A percentile compares a stretch with the other conserved stretches of the same genome.
Evolutionary conservation across 192 early-diverging fungal genomes (phyloP).

Genomic region (Coemansia sp.): DNA sequence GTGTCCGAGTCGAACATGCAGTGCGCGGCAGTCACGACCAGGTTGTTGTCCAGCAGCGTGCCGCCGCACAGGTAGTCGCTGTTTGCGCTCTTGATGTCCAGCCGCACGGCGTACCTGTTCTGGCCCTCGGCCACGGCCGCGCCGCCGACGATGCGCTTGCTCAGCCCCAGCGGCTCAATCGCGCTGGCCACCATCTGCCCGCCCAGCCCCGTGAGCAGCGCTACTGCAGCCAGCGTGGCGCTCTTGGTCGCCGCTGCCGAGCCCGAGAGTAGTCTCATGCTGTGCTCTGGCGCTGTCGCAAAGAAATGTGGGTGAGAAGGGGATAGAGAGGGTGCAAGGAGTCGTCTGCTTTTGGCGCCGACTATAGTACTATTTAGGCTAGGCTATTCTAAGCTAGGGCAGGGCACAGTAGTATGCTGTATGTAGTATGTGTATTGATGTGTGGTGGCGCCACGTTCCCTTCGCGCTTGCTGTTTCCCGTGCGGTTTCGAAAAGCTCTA

Average conservation of each 20-base stretch:
- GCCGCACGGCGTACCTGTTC: constrained; percentile 40
- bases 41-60: constrained; percentile 19
- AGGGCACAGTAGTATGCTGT: not conserved
- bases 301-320: no score
- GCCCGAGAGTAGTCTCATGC: no score
- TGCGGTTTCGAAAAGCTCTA: no score
- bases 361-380: no score
- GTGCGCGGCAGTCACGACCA: constrained; percentile 44
- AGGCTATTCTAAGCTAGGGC: no score
- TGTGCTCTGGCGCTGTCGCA: no score
- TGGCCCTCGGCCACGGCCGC: not conserved
- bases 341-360: no score
- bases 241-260: no score
- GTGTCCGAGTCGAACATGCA: constrained; percentile 29
- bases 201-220: not conserved
- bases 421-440: not conserved
- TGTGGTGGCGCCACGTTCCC: no score
- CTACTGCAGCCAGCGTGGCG: no score
- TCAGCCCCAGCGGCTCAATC: not conserved
- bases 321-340: no score
- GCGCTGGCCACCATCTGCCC: not conserved
- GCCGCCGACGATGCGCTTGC: constrained; percentile 41
- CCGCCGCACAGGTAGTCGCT: constrained; percentile 39
- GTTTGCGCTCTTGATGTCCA: constrained; percentile 15
- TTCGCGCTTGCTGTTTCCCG: no score